Evolutionary conservation across 208 protist species (phyloP), one percentile per base, ranked within the genome.

Genomic region (Crithidia brevicula): DNA sequence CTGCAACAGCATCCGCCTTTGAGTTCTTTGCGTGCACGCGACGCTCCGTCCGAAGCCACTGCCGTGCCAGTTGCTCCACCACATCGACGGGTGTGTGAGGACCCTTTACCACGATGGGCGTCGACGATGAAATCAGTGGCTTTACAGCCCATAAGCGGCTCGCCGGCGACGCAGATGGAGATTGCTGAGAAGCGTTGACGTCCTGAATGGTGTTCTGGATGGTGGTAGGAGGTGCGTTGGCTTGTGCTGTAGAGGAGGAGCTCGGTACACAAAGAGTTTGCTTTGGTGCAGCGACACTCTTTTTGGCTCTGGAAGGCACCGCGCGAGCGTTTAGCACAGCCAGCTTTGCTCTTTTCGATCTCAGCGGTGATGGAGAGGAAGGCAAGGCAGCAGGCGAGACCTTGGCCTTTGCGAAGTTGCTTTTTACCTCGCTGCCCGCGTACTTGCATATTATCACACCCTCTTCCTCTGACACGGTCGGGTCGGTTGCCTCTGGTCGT

Each of bases 41-140:
- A 3, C 40, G 31, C 4, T 54, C 65, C 1, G 28, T 67, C 6
- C 40, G 36, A 53, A 53, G 58, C 34, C 56, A 62, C 46, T 5
- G 45, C 49, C 40, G 42, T 18, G 64, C 74, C 43, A 78, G 74
- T 16, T 27, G 52, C 59, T 83, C 65, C 59, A 81, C 81, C 46
- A 63, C 67, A 1, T 18, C 40, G 2, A 81, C 42, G 2, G 71
- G 68, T 9, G 85, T 83, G 47, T 23, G 30, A 0, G 69, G 69
- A 0, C 60, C 42, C 5, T 46, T 27, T n/a, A 36, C 59, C 3
- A 25, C 10, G 10, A 18, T 0, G 8, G n/a, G 58, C 30, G 58
- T 53, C 1, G 38, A 1, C 13, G 30, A 30, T 52, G 36, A 28
- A 4, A 11, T 28, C 15, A 13, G 46, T 9, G 46, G 20, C 20